These are phyloP conservation scores for Magnusiomyces clavatus DNA, from an alignment of 1,139 yeast genomes.

Conservation along the genomic window DNA sequence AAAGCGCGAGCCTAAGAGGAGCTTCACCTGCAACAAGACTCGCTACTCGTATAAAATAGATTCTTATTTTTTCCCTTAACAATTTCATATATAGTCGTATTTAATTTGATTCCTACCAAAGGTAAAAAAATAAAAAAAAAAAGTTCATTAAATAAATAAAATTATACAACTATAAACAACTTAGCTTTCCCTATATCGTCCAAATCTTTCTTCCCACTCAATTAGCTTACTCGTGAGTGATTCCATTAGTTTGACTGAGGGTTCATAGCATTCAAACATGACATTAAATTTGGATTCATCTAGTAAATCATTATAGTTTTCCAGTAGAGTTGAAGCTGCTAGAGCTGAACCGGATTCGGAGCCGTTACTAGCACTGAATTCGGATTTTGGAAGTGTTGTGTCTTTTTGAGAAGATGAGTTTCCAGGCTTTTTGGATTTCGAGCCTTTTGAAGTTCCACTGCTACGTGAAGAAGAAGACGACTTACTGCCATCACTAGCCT, in stretches of 20 bases:
- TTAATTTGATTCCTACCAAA: not conserved
- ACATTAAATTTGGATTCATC: not conserved
- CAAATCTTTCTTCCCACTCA: constrained; percentile 71
- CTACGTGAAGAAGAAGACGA: no score
- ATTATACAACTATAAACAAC: not conserved
- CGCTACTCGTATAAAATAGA: not conserved
- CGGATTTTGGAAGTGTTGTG: no score
- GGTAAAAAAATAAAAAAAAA: not conserved
- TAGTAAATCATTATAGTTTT: no score
- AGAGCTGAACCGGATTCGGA: no score
- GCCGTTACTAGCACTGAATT: no score
- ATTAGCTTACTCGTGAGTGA: constrained; percentile 58
- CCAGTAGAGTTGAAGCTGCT: no score
- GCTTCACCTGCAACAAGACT: constrained; percentile 14
- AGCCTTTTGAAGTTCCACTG: no score
- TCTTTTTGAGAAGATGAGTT: no score
- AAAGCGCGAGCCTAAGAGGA: constrained; percentile 16
- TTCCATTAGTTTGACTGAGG: constrained; percentile 60
- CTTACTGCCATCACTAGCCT: no score
- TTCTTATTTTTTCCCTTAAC: not conserved
- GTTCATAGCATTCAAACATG: constrained; percentile 44
- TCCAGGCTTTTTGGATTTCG: no score
- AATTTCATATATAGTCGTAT: not conserved
- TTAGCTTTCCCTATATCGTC: constrained; percentile 34
- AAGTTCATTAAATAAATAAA: not conserved